These are phyloP conservation scores for Papiliotrema fonsecae DNA, from an alignment of 1,284 basidiomycete genomes.

Conservation along the genomic window DNA sequence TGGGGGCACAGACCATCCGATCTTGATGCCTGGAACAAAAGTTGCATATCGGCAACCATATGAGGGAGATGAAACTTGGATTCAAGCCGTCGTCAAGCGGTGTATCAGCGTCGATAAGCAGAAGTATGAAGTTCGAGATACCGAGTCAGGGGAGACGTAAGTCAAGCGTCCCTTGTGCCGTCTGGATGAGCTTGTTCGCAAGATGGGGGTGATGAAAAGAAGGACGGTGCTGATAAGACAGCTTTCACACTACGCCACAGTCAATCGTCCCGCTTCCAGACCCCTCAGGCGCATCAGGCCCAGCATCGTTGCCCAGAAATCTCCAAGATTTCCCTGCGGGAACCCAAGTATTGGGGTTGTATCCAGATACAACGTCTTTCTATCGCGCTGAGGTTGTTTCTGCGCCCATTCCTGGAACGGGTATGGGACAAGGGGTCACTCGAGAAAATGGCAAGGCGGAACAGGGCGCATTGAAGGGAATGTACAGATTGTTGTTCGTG, in stretches of 20 bases:
- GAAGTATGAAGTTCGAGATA: constrained; percentile 44
- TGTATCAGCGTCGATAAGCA: constrained; percentile 45
- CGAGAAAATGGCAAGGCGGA: constrained; percentile 17
- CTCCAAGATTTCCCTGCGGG: constrained; percentile 43
- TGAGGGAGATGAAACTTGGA: constrained; percentile 40
- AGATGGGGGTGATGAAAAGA: no score
- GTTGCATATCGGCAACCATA: constrained; percentile 43
- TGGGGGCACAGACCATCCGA: constrained; percentile 42
- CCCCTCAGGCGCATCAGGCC: constrained; percentile 28
- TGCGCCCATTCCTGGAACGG: constrained; percentile 30
- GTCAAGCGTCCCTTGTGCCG: constrained; percentile 17
- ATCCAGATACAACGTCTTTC: constrained; percentile 53
- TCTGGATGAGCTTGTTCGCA: no score
- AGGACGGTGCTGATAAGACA: no score
- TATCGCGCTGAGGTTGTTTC: constrained; percentile 49
- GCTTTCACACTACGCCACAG: constrained; percentile 48
- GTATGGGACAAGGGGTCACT: constrained; percentile 23
- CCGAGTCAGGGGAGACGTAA: constrained; percentile 33
- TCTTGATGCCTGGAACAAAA: constrained; percentile 45
- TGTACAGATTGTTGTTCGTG: constrained; percentile 42
- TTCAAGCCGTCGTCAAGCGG: constrained; percentile 47
- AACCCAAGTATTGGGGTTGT: constrained; percentile 49
- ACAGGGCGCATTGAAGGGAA: constrained; percentile 25
- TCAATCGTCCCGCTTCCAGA: constrained; percentile 51
- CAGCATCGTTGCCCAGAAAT: constrained; percentile 43